phyloP scores from a whole-genome alignment of 192 early-diverging fungal genomes.

The Blastocladiella britannica region DNA sequence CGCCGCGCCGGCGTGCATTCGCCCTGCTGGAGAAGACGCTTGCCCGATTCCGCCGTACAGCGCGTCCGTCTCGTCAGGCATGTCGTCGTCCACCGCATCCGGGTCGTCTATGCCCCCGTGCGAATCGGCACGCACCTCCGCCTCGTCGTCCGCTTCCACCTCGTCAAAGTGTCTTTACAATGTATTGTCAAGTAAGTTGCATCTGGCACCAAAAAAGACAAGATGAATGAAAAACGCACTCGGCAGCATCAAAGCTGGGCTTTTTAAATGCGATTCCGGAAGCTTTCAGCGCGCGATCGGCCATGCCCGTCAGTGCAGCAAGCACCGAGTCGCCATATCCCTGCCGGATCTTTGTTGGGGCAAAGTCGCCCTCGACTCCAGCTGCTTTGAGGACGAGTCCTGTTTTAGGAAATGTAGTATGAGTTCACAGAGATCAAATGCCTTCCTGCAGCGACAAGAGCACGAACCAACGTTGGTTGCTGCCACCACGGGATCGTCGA shows the following conservation, averaged over 20 bases:
- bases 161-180: too few relatives aligned
- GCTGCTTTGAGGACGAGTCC: conserved; percentile 22
- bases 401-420: neutral
- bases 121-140: conserved; percentile 32
- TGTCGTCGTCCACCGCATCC: conserved; percentile 5
- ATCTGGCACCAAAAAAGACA: too few relatives aligned
- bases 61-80: conserved; percentile 10
- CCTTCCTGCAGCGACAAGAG: neutral
- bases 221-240: conserved; percentile 23
- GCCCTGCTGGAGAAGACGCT: too few relatives aligned
- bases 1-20: too few relatives aligned
- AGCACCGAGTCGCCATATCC: conserved; percentile 31
- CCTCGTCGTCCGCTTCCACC: conserved; percentile 37
- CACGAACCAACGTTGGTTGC: conserved; percentile 25
- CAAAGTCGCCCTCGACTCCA: conserved; percentile 26
- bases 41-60: too few relatives aligned
- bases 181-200: too few relatives aligned
- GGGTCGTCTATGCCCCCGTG: conserved; percentile 15
- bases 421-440: too few relatives aligned
- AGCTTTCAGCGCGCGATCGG: conserved; percentile 18
- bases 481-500: conserved; percentile 38
- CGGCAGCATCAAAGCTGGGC: conserved; percentile 29
- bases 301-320: conserved; percentile 16
- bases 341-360: conserved; percentile 31
- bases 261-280: conserved; percentile 19